phyloP scores from a whole-genome alignment of 495 filamentous ascomycete genomes.

The Articulospora tetracladia region DNA sequence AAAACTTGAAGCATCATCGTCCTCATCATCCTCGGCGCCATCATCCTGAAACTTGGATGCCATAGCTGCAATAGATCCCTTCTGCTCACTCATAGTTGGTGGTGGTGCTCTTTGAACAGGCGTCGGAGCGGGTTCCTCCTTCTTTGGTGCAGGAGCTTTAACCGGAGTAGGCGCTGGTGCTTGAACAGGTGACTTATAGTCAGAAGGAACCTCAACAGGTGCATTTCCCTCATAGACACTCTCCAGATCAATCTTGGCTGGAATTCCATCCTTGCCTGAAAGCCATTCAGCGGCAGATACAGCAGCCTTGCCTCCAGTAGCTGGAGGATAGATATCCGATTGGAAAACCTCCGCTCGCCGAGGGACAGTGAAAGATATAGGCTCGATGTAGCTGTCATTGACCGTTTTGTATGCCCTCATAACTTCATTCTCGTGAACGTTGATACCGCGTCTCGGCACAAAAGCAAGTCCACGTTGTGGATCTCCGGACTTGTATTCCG shows the following conservation, averaged over 20 bases:
- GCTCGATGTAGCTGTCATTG: conserved; percentile 90
- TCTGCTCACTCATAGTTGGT: conserved; percentile 75
- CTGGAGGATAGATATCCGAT: conserved; percentile 91
- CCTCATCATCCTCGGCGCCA: conserved; percentile 53
- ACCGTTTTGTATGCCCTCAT: conserved; percentile 96
- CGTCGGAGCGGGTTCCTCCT: conserved; percentile 45
- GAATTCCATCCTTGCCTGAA: conserved; percentile 73
- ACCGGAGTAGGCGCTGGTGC: conserved; percentile 42
- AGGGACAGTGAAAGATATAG: conserved; percentile 95
- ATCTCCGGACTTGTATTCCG: conserved; percentile 92
- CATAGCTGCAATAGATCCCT: conserved; percentile 75
- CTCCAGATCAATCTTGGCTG: conserved; percentile 88
- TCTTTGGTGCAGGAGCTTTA: conserved; percentile 47
- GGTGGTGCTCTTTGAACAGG: conserved; percentile 48
- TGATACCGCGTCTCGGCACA: conserved; percentile 89
- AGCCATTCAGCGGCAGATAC: conserved; percentile 82
- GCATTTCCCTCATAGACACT: conserved; percentile 82
- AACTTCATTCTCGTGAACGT: conserved; percentile 93
- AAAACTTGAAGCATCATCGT: conserved; percentile 74
- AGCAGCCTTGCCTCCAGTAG: conserved; percentile 70
- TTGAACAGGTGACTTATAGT: conserved; percentile 58
- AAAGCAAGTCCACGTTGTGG: conserved; percentile 95
- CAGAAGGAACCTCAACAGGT: conserved; percentile 66
- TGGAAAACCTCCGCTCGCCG: conserved; percentile 96
- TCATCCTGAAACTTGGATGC: conserved; percentile 82